Base-by-base conservation (phyloP, 805 yeast species). In the Wickerhamiella cacticola region DNA sequence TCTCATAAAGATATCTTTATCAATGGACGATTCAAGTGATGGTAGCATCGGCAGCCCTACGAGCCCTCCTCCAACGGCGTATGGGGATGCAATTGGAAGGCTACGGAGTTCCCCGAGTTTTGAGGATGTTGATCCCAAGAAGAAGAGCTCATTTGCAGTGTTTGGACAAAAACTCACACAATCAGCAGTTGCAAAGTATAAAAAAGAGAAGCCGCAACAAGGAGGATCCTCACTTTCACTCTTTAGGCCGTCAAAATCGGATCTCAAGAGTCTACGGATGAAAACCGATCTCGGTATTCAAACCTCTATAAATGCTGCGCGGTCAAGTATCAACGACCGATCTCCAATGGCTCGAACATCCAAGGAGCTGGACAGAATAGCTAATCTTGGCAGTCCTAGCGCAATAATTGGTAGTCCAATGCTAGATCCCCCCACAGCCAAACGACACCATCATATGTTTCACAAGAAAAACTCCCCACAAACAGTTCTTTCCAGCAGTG, bases 401-500 rank as follows among this genome's bases (percentile, higher is more conserved):
- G 48, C 50, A 16, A 51, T 53, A 3, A 21, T 31, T 3, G 39
- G 46, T 16, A 22, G 43, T 10, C 55, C 50, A 29, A 22, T 47
- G 21, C 44, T 41, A 13, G 56, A 48, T 3, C 49, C 49, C 25
- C 39, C 52, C 3, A 39, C 50, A 23, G 34, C 41, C 21, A 41
- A 58, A 31, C 68, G 65, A 40, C 71, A 68, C 36, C 55, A 67
- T 9, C 55, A 67, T 10, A 54, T 62, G 25, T 60, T 68, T 28
- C 53, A 66, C 26, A 68, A 67, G 47, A 67, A 66, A 16, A 58
- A 60, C 42, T 66, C 67, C 24, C 61, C 66, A 1, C 64, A 64
- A 1, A 59, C 60, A 8, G 61, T 63, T 13, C 59, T 68, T n/a
- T 67, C 71, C 22, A 65, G 70, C 9, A 63, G 68, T 21, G 65